These are phyloP conservation scores for Collybia sordida DNA, from an alignment of 768 basidiomycete genomes.

Conservation along the genomic window DNA sequence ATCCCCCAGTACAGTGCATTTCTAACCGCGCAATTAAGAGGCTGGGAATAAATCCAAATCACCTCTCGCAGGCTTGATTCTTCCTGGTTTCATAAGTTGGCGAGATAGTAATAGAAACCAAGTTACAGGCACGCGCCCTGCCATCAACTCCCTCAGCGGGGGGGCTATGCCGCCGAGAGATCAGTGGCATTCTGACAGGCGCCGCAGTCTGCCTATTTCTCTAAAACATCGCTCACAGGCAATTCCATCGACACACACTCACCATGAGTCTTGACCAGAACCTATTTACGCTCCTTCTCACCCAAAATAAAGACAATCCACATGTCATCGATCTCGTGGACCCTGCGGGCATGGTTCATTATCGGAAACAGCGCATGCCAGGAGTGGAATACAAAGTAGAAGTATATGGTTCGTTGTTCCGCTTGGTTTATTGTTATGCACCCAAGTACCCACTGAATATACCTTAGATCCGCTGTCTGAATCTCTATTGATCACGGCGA, in stretches of 20 bases:
- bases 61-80: too few species aligned
- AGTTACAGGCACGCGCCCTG: too few species aligned
- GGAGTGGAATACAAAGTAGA: slow-evolving; percentile 61
- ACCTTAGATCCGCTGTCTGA: slow-evolving; percentile 68
- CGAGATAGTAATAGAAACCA: too few species aligned
- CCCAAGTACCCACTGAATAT: not conserved
- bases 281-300: slow-evolving; percentile 75
- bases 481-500: slow-evolving; percentile 67
- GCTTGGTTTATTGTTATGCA: not conserved
- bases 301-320: slow-evolving; percentile 56
- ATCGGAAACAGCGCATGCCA: slow-evolving; percentile 65
- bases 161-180: slow-evolving; percentile 2
- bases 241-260: not conserved
- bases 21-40: too few species aligned
- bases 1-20: too few species aligned
- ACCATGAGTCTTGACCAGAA: slow-evolving; percentile 84
- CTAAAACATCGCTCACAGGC: not conserved
- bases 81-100: too few species aligned
- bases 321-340: slow-evolving; percentile 72
- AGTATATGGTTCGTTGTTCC: slow-evolving; percentile 63
- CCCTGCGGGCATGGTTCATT: slow-evolving; percentile 60
- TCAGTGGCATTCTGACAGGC: not conserved
- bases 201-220: not conserved
- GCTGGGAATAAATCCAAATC: too few species aligned
- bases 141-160: not conserved